phyloP scores from a whole-genome alignment of 805 yeast species.

The Debaryomyces castellii region DNA sequence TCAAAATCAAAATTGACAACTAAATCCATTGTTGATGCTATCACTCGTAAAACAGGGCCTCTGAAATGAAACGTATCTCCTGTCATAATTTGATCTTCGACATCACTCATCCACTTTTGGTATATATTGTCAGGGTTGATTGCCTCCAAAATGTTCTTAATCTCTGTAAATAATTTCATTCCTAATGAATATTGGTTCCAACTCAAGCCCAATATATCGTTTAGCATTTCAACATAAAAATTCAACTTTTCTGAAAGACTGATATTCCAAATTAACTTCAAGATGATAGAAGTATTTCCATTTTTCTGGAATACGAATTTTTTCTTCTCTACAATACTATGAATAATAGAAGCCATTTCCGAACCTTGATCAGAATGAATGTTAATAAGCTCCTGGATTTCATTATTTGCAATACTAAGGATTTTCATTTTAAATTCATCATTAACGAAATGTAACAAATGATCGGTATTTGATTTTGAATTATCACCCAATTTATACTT shows the following conservation, averaged over 20 bases:
- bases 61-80: conserved; percentile 9
- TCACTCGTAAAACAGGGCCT: conserved; percentile 4
- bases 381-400: conserved; percentile 19
- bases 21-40: conserved; percentile 20
- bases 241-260: conserved; percentile 19
- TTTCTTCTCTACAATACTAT: not conserved
- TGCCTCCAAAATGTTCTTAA: conserved; percentile 43
- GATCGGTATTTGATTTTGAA: conserved; percentile 10
- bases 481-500: conserved; percentile 12
- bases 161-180: conserved; percentile 52
- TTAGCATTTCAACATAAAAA: conserved; percentile 22
- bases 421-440: conserved; percentile 36
- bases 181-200: conserved; percentile 52
- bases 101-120: conserved; percentile 47
- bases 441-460: conserved; percentile 26
- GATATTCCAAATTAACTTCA: conserved; percentile 15
- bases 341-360: not conserved
- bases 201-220: conserved; percentile 27
- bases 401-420: conserved; percentile 26
- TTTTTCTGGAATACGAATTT: not conserved
- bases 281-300: conserved; percentile 2
- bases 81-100: conserved; percentile 1
- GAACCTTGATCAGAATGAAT: conserved; percentile 9
- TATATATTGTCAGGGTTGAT: conserved; percentile 44
- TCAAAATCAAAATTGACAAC: conserved; percentile 53